Evolutionary conservation across 768 basidiomycete genomes (phyloP), one percentile per base, ranked within the genome.

Genomic region (Collybia sordida): DNA sequence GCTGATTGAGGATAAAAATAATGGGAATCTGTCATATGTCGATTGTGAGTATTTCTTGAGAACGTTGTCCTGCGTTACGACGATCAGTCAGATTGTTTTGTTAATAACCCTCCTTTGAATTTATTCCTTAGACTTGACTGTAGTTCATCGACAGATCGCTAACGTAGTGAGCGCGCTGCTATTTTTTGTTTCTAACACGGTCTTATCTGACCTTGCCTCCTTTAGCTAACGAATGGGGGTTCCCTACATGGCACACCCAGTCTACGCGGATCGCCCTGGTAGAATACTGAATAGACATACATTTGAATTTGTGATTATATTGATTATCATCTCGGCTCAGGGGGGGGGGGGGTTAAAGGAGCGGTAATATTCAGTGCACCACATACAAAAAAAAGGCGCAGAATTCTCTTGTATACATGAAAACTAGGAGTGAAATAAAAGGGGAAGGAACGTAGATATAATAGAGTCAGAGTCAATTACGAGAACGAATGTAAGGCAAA

Each of bases 1-100:
- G 90, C 77, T 99, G 11, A 85, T 97, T 21, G 97, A 99, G 72
- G 97, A 99, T 68, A 82, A 88, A 65, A 99, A 99, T 63, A 97
- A 96, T 59, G 94, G 90, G n/a, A 88, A 86, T 0, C 80, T 95
- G 83, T 86, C 90, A 1, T 97, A 96, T 69, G 68, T 86, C 4
- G 93, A 97, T 64, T 94, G 93, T 96, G 60, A 55, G 85, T 75
- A 5, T 40, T 38, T 18, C 34, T 50, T 15, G 7, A 12, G 14
- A 17, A 31, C 41, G 27, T 3, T 35, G 9, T 42, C 22, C 11
- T 28, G 22, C 39, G 27, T n/a, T n/a, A 47, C 23, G 36, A 25
- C 18, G 51, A 54, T 54, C 53, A 49, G 14, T 6, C 31, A 31
- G 3, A 14, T 14, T 14, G 31, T 31, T 14, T 31, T 14, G n/a